Conservation (phyloP, 805 yeast species). For the Metschnikowia sp. region DNA sequence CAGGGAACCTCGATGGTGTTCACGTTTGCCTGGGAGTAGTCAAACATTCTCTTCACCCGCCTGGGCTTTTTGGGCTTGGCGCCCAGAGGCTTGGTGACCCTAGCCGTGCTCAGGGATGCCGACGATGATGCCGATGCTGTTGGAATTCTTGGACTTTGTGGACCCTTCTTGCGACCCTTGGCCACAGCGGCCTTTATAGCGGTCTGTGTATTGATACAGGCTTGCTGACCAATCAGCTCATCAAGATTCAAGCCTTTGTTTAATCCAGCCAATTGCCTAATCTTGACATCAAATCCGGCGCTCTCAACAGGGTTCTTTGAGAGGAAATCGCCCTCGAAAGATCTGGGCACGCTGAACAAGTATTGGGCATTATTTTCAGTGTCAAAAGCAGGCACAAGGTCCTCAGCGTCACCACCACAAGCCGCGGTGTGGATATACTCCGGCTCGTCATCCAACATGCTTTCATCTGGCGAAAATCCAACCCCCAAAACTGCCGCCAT, state of each 20-base stretch:
- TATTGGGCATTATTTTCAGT: background rate
- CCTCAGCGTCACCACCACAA: background rate
- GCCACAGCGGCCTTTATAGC: too few relatives aligned
- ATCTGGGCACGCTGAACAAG: background rate
- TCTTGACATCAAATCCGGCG: background rate
- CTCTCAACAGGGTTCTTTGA: background rate
- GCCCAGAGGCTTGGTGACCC: slow-evolving; percentile 1
- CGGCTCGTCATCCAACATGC: background rate
- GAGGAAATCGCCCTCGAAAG: background rate
- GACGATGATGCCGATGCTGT: too few relatives aligned
- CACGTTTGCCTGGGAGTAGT: too few relatives aligned
- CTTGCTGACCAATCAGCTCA: too few relatives aligned
- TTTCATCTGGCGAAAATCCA: background rate
- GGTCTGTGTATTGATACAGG: too few relatives aligned
- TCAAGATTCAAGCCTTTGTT: too few relatives aligned
- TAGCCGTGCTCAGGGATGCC: background rate
- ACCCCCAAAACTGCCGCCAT: background rate
- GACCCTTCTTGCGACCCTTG: background rate
- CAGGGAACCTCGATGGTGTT: background rate
- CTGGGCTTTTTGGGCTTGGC: background rate
- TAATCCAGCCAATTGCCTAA: background rate
- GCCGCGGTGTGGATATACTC: background rate
- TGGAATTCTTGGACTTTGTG: background rate
- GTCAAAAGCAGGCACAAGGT: background rate
- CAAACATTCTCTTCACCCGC: too few relatives aligned